Conservation (phyloP, 306 rosid species). For the peach (Prunus persica) region DNA sequence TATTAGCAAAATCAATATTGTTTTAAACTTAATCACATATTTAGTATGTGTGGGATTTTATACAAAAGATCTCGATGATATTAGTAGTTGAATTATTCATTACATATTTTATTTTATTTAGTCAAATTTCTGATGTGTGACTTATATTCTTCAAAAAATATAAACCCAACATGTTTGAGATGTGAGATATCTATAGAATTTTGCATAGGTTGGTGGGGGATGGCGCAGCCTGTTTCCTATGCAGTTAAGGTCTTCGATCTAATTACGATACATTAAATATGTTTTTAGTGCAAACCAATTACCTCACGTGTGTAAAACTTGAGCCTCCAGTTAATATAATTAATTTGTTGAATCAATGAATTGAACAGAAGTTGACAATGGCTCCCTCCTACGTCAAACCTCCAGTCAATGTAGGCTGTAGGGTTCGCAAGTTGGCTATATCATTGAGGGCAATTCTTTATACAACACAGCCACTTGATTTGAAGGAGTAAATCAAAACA, state of each 20-base stretch:
- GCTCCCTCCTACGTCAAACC: not conserved
- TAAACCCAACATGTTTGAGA: too few species aligned
- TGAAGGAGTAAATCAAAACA: too few species aligned
- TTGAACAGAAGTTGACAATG: not conserved
- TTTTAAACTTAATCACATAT: fast-evolving
- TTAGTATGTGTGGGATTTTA: fast-evolving
- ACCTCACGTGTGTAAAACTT: not conserved
- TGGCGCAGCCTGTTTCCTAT: not conserved
- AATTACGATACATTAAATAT: not conserved
- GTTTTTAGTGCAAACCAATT: not conserved
- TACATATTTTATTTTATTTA: too few species aligned
- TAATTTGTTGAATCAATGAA: too few species aligned
- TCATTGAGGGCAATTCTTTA: too few species aligned
- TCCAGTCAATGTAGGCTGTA: not conserved
- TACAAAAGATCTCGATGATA: fast-evolving
- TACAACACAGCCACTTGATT: too few species aligned
- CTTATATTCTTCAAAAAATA: too few species aligned
- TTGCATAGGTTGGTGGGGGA: not conserved
- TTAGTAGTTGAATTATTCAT: too few species aligned
- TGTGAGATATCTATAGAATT: too few species aligned
- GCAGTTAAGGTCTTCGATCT: not conserved
- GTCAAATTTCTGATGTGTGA: fast-evolving
- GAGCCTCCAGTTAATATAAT: too few species aligned
- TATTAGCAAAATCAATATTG: fast-evolving
- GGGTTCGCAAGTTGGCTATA: not conserved